Evolutionary conservation across 2,329 filamentous ascomycete species (phyloP).

Genomic region (Microcera coccophila): DNA sequence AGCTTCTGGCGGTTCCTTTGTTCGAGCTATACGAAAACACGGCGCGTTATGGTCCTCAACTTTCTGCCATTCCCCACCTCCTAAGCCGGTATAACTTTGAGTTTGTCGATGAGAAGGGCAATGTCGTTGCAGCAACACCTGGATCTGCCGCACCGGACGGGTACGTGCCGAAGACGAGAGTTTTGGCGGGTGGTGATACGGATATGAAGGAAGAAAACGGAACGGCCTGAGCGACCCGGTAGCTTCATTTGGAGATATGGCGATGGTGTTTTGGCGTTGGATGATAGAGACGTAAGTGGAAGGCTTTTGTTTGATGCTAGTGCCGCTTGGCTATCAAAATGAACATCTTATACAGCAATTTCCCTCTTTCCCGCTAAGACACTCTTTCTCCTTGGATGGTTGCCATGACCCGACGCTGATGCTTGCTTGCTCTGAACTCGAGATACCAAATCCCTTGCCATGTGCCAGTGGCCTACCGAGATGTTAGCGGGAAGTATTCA

Average conservation of each 20-base stretch:
- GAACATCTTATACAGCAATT: neutral
- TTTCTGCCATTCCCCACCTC: constrained; percentile 92
- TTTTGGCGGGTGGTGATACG: constrained; percentile 60
- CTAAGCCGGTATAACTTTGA: constrained; percentile 96
- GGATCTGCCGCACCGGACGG: constrained; percentile 58
- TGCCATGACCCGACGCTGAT: constrained; percentile 78
- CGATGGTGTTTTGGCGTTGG: constrained; percentile 38
- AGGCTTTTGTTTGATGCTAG: constrained; percentile 7
- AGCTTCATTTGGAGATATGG: constrained; percentile 25
- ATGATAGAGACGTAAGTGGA: constrained; percentile 10
- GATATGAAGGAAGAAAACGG: constrained; percentile 55
- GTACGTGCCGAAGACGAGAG: constrained; percentile 61
- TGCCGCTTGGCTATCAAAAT: neutral
- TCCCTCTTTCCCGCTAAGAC: constrained; percentile 17
- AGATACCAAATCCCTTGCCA: constrained; percentile 95
- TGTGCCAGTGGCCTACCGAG: constrained; percentile 53
- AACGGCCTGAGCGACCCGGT: constrained; percentile 25
- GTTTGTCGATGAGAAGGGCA: constrained; percentile 89
- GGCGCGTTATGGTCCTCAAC: constrained; percentile 86
- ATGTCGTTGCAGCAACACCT: constrained; percentile 80
- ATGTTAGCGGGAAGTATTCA: neutral
- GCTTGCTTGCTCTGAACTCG: constrained; percentile 76
- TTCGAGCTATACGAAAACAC: constrained; percentile 99
- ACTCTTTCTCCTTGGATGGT: constrained; percentile 87
- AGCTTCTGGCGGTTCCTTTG: constrained; percentile 89